Conservation (phyloP, 1,284 basidiomycete genomes). For the Lignosus rhinocerotis region DNA sequence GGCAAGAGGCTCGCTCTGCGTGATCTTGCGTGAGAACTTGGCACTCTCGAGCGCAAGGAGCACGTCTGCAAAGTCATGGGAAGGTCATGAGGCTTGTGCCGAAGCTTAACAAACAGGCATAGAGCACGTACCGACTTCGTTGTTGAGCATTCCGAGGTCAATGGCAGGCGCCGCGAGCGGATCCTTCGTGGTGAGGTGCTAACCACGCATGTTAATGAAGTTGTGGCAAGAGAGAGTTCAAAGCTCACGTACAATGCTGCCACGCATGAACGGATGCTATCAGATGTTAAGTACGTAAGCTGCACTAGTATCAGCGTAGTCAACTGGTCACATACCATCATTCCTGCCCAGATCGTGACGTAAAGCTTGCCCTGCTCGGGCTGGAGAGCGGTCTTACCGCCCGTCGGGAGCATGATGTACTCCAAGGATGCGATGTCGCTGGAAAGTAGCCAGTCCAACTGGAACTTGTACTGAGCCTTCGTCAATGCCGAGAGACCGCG, state of each 20-base stretch:
- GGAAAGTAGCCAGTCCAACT: slow-evolving; percentile 5
- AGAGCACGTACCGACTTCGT: slow-evolving; percentile 8
- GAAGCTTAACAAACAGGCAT: not conserved
- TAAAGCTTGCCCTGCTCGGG: slow-evolving; percentile 1
- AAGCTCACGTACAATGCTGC: not conserved
- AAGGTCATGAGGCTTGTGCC: not conserved
- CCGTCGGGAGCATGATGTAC: slow-evolving; percentile 11
- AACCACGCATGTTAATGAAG: not conserved
- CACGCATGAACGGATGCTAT: slow-evolving; percentile 4
- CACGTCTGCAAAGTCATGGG: not conserved
- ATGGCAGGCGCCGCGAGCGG: slow-evolving; percentile 5
- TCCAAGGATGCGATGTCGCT: slow-evolving; percentile 6
- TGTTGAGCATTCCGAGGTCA: slow-evolving; percentile 2
- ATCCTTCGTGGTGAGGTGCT: slow-evolving; percentile 10
- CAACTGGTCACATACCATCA: slow-evolving; percentile 1
- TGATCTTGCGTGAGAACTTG: slow-evolving; percentile 8
- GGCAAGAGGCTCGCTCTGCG: slow-evolving; percentile 3
- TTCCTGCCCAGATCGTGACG: slow-evolving; percentile 2
- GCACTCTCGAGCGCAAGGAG: slow-evolving; percentile 4
- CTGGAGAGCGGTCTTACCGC: not conserved
- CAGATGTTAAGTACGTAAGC: not conserved
- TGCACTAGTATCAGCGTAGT: not conserved
- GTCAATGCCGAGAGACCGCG: slow-evolving; percentile 2
- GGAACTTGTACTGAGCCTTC: slow-evolving; percentile 11
- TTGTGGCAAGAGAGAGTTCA: not conserved